Evolutionary conservation across 768 basidiomycete species (phyloP), one percentile per base, ranked within the genome.

Genomic region (Phaeotremella skinneri): DNA sequence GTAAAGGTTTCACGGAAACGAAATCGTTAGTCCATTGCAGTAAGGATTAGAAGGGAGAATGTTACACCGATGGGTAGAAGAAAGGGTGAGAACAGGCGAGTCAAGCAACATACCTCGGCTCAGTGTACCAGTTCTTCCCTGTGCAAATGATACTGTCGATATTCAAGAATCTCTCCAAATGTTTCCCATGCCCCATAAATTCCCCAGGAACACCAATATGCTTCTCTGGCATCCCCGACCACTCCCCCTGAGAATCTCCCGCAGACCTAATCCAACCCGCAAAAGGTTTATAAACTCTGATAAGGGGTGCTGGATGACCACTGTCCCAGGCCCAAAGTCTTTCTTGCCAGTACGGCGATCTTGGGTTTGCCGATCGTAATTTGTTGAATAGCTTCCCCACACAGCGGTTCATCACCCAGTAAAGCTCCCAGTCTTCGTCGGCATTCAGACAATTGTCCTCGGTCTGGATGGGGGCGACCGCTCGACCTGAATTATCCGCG

Each of bases 321-420:
- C 23, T 7, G 21, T 45, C 43, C 43, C 43, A 45, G 23, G 43
- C 43, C 43, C 43, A 45, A 9, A 45, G 43, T 45, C 23, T 45
- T 20, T 45, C 43, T 45, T 45, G 43, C 43, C 43, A 45, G 20
- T 45, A 45, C 23, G 43, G 43, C 6, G 43, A 45, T 13, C 7
- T 45, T 20, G 43, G 43, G 23, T 45, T 21, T 7, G 43, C 43
- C 13, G 11, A 7, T 13, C 43, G 43, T 14, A 13, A 20, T 45
- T 9, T 20, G 20, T 45, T 45, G 43, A 13, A 45, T 14, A 45
- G 7, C 43, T 45, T 45, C 20, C 43, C 43, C 13, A 45, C 43
- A 45, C 43, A 45, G 13, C 43, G 13, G 43, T 45, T 45, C 43
- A 45, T 45, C 43, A 45, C 43, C 43, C 43, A 45, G 43, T 45